Percentiles rank a stretch among this genome's conserved stretches.
These are phyloP conservation scores for Nigrospora oryzae DNA, from an alignment of 2,329 filamentous ascomycete genomes.

Conservation along the genomic window DNA sequence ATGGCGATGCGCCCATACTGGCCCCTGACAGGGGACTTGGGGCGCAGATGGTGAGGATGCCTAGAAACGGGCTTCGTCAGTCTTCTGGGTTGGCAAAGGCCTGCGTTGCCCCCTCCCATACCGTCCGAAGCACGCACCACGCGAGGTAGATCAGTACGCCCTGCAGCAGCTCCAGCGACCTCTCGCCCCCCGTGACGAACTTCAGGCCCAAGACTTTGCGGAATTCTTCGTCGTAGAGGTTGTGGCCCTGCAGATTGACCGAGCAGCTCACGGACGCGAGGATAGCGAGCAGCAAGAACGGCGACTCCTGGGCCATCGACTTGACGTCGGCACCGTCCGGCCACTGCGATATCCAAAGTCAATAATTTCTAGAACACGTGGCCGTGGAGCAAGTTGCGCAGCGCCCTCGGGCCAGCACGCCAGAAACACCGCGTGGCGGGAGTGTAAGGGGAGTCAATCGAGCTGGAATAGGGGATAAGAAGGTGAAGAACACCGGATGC, in stretches of 20 bases:
- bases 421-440: no score
- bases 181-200: conserved; percentile 48
- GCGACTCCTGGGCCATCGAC: conserved; percentile 33
- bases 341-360: no score
- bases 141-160: conserved; percentile 48
- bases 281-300: conserved; percentile 46
- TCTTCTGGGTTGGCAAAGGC: not conserved
- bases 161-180: conserved; percentile 46
- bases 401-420: no score
- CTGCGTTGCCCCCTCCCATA: not conserved
- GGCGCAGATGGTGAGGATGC: conserved; percentile 47
- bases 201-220: conserved; percentile 47
- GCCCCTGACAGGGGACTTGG: conserved; percentile 18
- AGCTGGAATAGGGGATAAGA: no score
- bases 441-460: no score
- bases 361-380: no score
- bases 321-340: conserved; percentile 30
- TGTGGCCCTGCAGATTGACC: conserved; percentile 40
- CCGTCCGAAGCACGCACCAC: conserved; percentile 31
- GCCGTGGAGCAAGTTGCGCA: no score
- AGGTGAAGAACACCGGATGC: no score
- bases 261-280: conserved; percentile 40
- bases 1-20: conserved; percentile 44
- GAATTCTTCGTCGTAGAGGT: conserved; percentile 48
- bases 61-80: conserved; percentile 16